phyloP scores from a whole-genome alignment of 2,329 filamentous ascomycete species.

The Sporothrix inflata region DNA sequence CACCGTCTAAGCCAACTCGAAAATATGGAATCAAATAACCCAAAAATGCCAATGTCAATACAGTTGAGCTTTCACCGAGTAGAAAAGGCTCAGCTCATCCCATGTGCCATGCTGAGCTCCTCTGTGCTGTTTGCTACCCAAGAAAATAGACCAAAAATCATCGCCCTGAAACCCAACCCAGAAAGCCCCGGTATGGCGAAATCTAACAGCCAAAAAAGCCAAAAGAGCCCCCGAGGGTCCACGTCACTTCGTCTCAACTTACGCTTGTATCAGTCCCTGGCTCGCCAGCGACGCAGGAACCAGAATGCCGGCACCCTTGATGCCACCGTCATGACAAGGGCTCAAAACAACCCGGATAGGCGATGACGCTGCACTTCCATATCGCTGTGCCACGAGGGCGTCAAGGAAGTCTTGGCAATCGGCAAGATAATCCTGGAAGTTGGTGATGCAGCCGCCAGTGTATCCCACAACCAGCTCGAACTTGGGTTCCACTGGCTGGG shows the following conservation, averaged over 20 bases:
- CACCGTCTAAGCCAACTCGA: background rate
- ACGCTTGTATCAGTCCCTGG: slow-evolving; percentile 14
- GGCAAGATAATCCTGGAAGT: slow-evolving; percentile 72
- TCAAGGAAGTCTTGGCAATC: slow-evolving; percentile 73
- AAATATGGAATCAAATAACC: background rate
- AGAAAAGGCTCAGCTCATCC: background rate
- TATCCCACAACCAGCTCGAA: slow-evolving; percentile 74
- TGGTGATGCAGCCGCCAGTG: slow-evolving; percentile 78
- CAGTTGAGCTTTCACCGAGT: background rate
- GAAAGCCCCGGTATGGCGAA: too few relatives aligned
- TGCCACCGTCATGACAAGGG: slow-evolving; percentile 64
- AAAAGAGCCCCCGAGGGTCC: background rate
- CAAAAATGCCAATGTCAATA: background rate
- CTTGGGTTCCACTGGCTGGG: background rate
- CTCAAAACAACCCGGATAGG: slow-evolving; percentile 53
- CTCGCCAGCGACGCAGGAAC: slow-evolving; percentile 48
- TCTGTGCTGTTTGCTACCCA: background rate
- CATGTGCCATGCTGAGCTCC: background rate
- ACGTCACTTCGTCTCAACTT: slow-evolving; percentile 17
- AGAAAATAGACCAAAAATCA: background rate
- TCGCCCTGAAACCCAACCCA: background rate
- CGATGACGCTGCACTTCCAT: slow-evolving; percentile 35
- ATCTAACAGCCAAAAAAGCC: background rate
- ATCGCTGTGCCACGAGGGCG: slow-evolving; percentile 49
- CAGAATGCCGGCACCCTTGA: slow-evolving; percentile 64